Conservation (phyloP, 129 eudicot species). For the Helichrysum umbraculigerum region DNA sequence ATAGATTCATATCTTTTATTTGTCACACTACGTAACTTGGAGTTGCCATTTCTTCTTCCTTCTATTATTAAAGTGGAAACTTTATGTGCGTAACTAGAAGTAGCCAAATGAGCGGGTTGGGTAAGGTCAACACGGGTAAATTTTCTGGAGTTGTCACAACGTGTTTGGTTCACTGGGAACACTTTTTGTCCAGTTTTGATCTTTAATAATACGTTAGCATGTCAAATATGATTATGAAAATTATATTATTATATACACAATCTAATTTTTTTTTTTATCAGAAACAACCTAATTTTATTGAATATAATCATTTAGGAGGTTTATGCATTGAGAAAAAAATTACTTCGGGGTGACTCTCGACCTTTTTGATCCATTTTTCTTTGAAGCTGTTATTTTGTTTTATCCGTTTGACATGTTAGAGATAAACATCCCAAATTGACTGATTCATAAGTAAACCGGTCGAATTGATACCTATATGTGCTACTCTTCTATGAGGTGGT, state of each 20-base stretch:
- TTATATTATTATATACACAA: not conserved
- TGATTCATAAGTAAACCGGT: not conserved
- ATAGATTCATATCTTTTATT: conserved; percentile 8
- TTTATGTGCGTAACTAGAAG: not conserved
- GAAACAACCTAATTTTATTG: not conserved
- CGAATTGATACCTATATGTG: not conserved
- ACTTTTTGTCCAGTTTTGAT: not conserved
- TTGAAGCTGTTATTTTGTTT: not conserved
- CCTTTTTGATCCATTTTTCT: not conserved
- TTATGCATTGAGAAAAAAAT: not conserved
- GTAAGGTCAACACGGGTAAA: not conserved
- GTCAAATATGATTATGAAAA: not conserved
- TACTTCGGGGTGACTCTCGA: not conserved
- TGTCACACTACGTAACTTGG: conserved; percentile 4
- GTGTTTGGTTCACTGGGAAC: not conserved
- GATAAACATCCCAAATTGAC: not conserved
- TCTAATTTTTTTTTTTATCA: too few species aligned
- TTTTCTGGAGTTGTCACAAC: not conserved
- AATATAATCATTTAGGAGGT: not conserved
- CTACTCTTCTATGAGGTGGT: not conserved
- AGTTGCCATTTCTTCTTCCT: conserved; percentile 10
- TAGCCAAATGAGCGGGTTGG: not conserved
- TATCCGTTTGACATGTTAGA: not conserved
- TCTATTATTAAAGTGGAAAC: not conserved
- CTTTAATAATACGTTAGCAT: not conserved